These are phyloP conservation scores for Tetrahymena borealis DNA, from an alignment of 73 alveolate species.

Conservation along the genomic window DNA sequence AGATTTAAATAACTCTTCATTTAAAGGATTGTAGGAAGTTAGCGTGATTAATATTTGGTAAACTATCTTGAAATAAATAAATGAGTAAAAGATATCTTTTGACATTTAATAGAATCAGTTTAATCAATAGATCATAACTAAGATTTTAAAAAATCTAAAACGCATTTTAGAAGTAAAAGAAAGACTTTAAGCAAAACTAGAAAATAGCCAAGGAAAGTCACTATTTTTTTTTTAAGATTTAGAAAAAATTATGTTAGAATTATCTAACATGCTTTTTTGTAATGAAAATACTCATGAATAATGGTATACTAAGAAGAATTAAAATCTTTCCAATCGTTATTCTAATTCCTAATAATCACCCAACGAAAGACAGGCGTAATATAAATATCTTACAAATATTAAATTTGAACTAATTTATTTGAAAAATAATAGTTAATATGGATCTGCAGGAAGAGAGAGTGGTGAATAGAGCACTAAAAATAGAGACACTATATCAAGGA, in stretches of 20 bases:
- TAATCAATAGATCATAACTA: not conserved
- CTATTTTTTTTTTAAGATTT: not conserved
- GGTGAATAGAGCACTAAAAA: not conserved
- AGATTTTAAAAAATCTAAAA: not conserved
- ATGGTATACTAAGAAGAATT: not conserved
- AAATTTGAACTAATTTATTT: not conserved
- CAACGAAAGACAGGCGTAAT: not conserved
- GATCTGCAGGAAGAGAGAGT: not conserved
- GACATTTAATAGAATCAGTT: not conserved
- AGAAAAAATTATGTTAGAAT: not conserved
- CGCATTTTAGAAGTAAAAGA: not conserved
- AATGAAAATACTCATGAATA: not conserved
- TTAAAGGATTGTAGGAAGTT: not conserved
- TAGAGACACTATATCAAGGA: not conserved
- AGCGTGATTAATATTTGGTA: not conserved
- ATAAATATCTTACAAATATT: not conserved
- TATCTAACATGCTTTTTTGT: not conserved
- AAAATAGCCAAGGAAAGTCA: not conserved
- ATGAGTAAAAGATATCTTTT: not conserved
- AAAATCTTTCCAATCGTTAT: not conserved
- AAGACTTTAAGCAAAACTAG: not conserved
- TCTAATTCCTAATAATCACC: not conserved
- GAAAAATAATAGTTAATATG: not conserved
- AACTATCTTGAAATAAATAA: not conserved
- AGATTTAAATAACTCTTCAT: not conserved